Evolutionary conservation across 139 green algal genomes (phyloP).

Genomic region (Micromonas commoda): DNA sequence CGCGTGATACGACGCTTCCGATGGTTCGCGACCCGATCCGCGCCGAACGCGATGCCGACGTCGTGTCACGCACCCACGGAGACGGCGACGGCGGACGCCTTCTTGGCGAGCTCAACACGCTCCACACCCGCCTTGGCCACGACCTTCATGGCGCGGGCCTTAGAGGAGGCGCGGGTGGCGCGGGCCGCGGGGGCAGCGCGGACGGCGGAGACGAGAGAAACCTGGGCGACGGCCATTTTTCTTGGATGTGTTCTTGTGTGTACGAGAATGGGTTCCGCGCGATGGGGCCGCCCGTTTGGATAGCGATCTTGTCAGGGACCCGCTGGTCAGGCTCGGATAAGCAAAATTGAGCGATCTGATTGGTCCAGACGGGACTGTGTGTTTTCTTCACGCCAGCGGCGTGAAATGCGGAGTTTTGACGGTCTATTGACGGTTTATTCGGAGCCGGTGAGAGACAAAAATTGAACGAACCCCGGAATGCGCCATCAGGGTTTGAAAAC

Average conservation of each 20-base stretch:
- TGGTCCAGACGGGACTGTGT: too few species aligned
- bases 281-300: too few species aligned
- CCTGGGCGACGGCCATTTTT: not conserved
- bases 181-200: too few species aligned
- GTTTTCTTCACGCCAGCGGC: too few species aligned
- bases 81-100: not conserved
- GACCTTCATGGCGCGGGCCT: not conserved
- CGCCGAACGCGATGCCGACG: not conserved
- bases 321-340: too few species aligned
- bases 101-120: not conserved
- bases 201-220: not conserved
- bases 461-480: too few species aligned
- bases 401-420: too few species aligned
- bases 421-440: too few species aligned
- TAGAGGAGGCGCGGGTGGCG: not conserved
- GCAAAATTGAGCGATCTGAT: too few species aligned
- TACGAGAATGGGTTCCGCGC: not conserved
- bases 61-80: not conserved
- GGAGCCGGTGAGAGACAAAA: too few species aligned
- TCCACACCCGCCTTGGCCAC: not conserved
- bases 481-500: too few species aligned
- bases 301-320: too few species aligned
- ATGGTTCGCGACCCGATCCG: not conserved
- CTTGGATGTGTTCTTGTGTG: not conserved
- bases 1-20: not conserved